phyloP scores from a whole-genome alignment of 2,329 filamentous ascomycete species.

The Pseudocercospora crystallina region DNA sequence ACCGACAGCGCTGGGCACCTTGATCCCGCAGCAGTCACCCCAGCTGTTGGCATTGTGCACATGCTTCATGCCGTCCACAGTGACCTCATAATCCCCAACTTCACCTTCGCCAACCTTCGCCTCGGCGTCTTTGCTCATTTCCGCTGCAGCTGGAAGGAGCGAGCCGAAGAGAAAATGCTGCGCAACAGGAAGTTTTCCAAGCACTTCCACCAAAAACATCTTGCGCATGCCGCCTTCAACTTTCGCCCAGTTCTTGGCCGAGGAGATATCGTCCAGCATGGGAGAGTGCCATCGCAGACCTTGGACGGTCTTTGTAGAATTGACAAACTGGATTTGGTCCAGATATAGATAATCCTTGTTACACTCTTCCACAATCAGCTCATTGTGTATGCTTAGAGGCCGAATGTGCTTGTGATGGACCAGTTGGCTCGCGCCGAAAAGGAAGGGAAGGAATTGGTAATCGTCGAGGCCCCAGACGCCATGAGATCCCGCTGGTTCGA shows the following conservation, averaged over 20 bases:
- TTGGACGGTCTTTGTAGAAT: slow-evolving; percentile 93
- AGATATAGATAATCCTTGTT: slow-evolving; percentile 83
- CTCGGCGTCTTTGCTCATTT: slow-evolving; percentile 70
- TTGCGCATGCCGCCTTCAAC: slow-evolving; percentile 92
- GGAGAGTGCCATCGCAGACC: slow-evolving; percentile 94
- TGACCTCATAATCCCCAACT: slow-evolving; percentile 60
- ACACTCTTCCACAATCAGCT: slow-evolving; percentile 83
- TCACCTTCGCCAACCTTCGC: slow-evolving; percentile 50
- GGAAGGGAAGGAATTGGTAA: slow-evolving; percentile 55
- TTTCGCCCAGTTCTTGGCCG: slow-evolving; percentile 85
- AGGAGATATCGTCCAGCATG: slow-evolving; percentile 96
- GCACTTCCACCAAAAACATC: slow-evolving; percentile 93
- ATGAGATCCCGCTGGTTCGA: slow-evolving; percentile 69
- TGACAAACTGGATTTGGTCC: slow-evolving; percentile 89
- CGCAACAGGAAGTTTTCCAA: slow-evolving; percentile 95
- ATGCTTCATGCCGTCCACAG: slow-evolving; percentile 63
- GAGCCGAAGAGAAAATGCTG: slow-evolving; percentile 96
- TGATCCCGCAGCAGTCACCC: slow-evolving; percentile 98
- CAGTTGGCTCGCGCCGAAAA: slow-evolving; percentile 51
- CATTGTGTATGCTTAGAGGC: slow-evolving; percentile 72
- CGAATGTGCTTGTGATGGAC: slow-evolving; percentile 65
- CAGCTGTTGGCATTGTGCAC: slow-evolving; percentile 64
- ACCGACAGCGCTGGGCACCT: slow-evolving; percentile 90
- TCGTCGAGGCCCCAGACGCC: slow-evolving; percentile 56
- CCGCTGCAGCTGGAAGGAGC: slow-evolving; percentile 74